Evolutionary conservation across 2,329 filamentous ascomycete species (phyloP).

Genomic region (Ophiostoma perfectum): DNA sequence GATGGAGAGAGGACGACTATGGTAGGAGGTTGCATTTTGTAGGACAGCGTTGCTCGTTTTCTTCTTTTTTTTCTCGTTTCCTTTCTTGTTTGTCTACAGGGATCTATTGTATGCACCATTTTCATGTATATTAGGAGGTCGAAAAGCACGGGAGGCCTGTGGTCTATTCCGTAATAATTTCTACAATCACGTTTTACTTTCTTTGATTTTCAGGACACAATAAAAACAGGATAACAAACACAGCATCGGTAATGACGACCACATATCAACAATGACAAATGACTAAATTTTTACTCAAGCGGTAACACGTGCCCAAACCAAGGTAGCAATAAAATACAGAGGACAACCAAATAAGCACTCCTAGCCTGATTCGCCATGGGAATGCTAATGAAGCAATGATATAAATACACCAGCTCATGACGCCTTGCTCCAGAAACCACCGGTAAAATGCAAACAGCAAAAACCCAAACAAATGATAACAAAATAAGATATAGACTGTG

Average conservation of each 20-base stretch:
- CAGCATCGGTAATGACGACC: too few species aligned
- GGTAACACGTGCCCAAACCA: too few species aligned
- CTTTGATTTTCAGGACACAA: not conserved
- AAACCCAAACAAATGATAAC: not conserved
- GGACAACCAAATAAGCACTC: too few species aligned
- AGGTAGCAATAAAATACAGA: too few species aligned
- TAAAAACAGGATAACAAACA: not conserved
- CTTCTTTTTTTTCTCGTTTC: not conserved
- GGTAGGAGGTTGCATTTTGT: not conserved
- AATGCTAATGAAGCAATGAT: too few species aligned
- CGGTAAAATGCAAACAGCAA: too few species aligned
- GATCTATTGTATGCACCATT: not conserved
- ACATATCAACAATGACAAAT: too few species aligned
- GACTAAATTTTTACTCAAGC: too few species aligned
- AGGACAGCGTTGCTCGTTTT: not conserved
- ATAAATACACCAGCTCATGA: too few species aligned
- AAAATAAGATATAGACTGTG: not conserved
- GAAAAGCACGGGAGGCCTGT: not conserved
- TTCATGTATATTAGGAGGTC: not conserved
- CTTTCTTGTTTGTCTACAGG: not conserved
- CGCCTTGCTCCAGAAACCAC: too few species aligned
- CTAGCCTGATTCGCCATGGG: too few species aligned
- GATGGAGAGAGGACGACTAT: not conserved
- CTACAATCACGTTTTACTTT: not conserved
- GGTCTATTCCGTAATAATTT: not conserved